Base-by-base conservation (phyloP, 163 green algal genomes). In the Chloromonas sp. region DNA sequence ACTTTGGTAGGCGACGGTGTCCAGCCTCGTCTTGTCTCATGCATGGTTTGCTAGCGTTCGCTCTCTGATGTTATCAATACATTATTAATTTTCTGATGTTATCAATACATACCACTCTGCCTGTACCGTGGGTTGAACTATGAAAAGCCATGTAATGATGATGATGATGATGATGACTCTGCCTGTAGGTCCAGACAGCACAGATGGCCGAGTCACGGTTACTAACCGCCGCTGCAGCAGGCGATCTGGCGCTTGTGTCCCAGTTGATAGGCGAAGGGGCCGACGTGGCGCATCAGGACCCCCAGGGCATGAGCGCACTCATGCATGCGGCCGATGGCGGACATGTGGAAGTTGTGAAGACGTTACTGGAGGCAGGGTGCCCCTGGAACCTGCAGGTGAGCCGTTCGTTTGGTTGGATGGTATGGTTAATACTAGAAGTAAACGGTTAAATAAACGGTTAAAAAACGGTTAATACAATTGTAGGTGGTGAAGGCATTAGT, bases 341-440 rank as follows among this genome's bases (percentile, higher is more conserved):
- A 1, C 86, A 91, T 36, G 14, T 74, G 11, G 85, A 83, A 3
- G 70, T 87, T 5, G 90, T 92, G 66, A 71, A 61, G 36, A 70
- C 76, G 58, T 79, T 92, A 82, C 81, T 94, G 59, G 71, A 90
- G n/a, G 90, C 88, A 36, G 95, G 96, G 1, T 94, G 92, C 0
- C 94, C 94, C 0, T 98, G 96, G 96, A 97, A 98, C 86, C 91
- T 91, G 2, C 89, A 36, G 36, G 36, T 97, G 36, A 36, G 36
- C 36, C 36, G 36, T 36, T 36, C 36, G 36, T 36, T 36, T 36
- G 36, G 36, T 36, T 36, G 36, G 36, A 36, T 36, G 36, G 36
- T 36, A 36, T 36, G 36, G 36, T 36, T 36, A 36, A 36, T 36
- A 36, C 36, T 36, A 36, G 36, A 36, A 36, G 36, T 36, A 36